phyloP scores from a whole-genome alignment of 441 rosid genomes.

The California macrophylla region DNA sequence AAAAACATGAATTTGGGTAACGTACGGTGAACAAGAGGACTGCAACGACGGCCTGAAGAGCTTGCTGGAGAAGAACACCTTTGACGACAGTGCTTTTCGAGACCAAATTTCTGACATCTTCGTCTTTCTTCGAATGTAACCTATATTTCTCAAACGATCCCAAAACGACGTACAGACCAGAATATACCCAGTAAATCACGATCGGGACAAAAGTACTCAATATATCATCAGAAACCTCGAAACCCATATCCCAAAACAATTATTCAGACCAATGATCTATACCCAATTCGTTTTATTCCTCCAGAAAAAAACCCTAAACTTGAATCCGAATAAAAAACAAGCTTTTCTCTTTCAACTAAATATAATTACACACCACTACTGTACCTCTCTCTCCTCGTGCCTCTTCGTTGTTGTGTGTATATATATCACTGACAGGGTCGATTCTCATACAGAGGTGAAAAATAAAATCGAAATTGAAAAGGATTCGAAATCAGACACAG shows the following conservation, averaged over 20 bases:
- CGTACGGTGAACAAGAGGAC: slow-evolving; percentile 55
- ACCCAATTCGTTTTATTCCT: not conserved
- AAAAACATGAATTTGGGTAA: not conserved
- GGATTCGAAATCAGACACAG: not conserved
- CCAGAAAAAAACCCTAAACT: not conserved
- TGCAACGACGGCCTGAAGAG: slow-evolving; percentile 68
- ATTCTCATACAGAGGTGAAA: not conserved
- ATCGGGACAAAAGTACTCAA: slow-evolving; percentile 67
- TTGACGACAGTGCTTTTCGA: slow-evolving; percentile 53
- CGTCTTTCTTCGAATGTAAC: slow-evolving; percentile 62
- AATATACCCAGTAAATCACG: slow-evolving; percentile 67
- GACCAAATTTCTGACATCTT: slow-evolving; percentile 71
- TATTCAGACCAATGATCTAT: not conserved
- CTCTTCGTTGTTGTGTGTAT: not conserved
- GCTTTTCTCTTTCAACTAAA: not conserved
- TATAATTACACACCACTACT: not conserved
- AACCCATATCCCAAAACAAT: slow-evolving; percentile 33
- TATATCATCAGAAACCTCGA: slow-evolving; percentile 57
- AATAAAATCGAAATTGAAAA: not conserved
- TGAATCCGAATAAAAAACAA: not conserved
- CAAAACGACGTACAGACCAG: slow-evolving; percentile 50
- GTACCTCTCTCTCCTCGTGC: not conserved
- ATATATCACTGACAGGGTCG: not conserved
- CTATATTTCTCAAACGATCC: slow-evolving; percentile 53
- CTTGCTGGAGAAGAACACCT: slow-evolving; percentile 75